Conservation (phyloP, 192 early-diverging fungal species). For the Oehlia diaphana region DNA sequence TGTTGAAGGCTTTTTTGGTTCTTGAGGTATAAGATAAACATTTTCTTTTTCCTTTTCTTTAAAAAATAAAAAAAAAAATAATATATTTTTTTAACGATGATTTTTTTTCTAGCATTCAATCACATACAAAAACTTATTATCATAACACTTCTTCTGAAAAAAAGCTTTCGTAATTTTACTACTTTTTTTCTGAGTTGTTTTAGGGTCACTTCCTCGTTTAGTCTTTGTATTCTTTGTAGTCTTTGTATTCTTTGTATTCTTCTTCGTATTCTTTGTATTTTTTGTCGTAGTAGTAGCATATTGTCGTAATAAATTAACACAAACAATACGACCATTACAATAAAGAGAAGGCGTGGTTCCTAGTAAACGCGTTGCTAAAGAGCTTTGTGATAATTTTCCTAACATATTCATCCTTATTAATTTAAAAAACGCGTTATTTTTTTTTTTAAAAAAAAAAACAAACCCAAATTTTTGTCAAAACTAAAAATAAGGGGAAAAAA, state of each 20-base stretch:
- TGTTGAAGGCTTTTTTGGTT: background rate
- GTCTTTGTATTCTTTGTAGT: too few relatives aligned
- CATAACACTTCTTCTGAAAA: too few relatives aligned
- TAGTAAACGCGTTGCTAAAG: background rate
- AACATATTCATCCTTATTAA: background rate
- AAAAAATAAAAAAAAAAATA: background rate
- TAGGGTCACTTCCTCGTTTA: too few relatives aligned
- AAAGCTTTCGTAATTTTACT: too few relatives aligned
- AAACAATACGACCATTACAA: background rate
- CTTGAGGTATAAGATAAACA: background rate
- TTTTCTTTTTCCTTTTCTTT: background rate
- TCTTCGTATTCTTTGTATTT: too few relatives aligned
- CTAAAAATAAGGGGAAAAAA: too few relatives aligned
- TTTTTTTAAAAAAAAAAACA: too few relatives aligned
- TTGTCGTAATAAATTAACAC: background rate
- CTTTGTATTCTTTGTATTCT: background rate
- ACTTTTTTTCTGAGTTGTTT: too few relatives aligned
- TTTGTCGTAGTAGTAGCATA: background rate
- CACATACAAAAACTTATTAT: too few relatives aligned
- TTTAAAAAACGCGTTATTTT: background rate
- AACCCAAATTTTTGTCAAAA: too few relatives aligned
- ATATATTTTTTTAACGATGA: too few relatives aligned
- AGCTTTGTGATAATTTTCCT: background rate
- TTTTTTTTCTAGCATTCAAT: too few relatives aligned
- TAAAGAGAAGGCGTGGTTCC: background rate